Conservation (phyloP, 345 rosid genomes). For the Pistacia atlantica region DNA sequence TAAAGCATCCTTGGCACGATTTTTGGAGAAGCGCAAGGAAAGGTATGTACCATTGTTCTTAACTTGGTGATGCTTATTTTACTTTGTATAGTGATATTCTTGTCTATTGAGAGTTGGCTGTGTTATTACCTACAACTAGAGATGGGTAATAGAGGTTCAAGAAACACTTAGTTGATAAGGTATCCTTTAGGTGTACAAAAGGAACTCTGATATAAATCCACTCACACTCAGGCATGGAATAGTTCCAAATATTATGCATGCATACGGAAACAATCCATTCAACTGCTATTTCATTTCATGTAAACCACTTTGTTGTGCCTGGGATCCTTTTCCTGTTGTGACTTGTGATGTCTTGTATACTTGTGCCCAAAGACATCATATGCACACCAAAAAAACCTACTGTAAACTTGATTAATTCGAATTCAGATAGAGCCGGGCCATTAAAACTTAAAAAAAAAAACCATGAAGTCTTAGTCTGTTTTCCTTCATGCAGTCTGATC, state of each 20-base stretch:
- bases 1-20: constrained; percentile 81
- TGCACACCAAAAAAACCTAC: no score
- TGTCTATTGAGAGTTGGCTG: not conserved
- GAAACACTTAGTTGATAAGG: not conserved
- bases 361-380: not conserved
- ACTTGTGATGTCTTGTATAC: not conserved
- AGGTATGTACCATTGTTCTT: constrained; percentile 42
- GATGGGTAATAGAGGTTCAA: not conserved
- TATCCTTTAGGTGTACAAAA: no score
- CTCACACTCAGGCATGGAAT: not conserved
- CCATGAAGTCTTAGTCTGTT: not conserved
- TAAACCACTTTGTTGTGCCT: not conserved
- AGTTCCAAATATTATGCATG: not conserved
- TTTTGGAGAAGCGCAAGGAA: constrained; percentile 82
- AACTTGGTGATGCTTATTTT: not conserved
- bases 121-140: not conserved
- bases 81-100: constrained; percentile 5
- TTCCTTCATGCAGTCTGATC: not conserved
- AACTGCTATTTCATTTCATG: not conserved
- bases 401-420: not conserved
- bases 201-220: no score
- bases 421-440: not conserved
- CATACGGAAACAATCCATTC: not conserved
- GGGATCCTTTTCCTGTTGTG: not conserved
- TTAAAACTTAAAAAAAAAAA: not conserved